Conservation (phyloP, 495 filamentous ascomycete genomes). For the Penicillium turbatum region DNA sequence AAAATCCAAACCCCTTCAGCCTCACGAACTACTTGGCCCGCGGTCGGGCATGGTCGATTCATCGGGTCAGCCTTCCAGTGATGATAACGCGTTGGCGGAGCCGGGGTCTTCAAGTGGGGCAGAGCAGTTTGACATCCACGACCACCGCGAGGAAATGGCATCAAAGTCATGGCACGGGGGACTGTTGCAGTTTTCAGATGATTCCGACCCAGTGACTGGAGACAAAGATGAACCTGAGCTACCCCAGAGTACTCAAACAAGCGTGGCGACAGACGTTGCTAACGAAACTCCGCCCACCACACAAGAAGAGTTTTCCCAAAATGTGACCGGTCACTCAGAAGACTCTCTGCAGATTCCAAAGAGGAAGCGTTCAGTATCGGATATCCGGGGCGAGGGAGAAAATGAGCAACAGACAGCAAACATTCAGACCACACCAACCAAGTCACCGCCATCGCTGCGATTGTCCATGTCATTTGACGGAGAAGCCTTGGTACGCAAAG, state of each 20-base stretch:
- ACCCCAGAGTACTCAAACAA: conserved; percentile 36
- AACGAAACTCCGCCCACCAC: conserved; percentile 27
- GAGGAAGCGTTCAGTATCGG: conserved; percentile 37
- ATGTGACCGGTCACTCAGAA: conserved; percentile 12
- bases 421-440: conserved; percentile 22
- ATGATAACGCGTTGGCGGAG: conserved; percentile 38
- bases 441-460: conserved; percentile 44
- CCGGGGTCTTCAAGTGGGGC: conserved; percentile 33
- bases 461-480: conserved; percentile 77
- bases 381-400: conserved; percentile 20
- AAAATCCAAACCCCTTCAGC: conserved; percentile 80
- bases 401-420: conserved; percentile 13
- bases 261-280: conserved; percentile 32
- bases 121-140: conserved; percentile 25
- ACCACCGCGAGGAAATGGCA: conserved; percentile 15
- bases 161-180: conserved; percentile 28
- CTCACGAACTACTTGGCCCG: conserved; percentile 69
- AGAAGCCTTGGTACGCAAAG: conserved; percentile 70
- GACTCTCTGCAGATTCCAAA: conserved; percentile 28
- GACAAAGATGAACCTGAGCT: conserved; percentile 29
- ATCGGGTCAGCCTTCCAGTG: conserved; percentile 48
- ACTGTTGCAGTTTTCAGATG: conserved; percentile 31
- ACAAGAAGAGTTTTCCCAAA: conserved; percentile 22
- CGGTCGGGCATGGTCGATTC: conserved; percentile 45
- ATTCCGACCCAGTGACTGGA: conserved; percentile 24